Evolutionary conservation across 2,329 filamentous ascomycete genomes (phyloP).

Genomic region (Trichoderma sp.): DNA sequence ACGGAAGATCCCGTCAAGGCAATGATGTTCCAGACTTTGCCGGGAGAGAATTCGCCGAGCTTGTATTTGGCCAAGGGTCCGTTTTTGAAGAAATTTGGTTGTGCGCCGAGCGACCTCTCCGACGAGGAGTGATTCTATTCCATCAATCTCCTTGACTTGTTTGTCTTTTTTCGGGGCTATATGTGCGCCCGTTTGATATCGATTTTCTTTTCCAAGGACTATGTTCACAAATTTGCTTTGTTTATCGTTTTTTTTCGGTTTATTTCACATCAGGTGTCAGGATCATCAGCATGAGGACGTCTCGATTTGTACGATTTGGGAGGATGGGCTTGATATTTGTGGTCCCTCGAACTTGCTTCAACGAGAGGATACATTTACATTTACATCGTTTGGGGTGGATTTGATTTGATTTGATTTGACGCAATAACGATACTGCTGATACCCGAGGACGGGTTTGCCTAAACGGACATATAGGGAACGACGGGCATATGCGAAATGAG

Average conservation of each 20-base stretch:
- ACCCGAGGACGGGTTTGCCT: background rate
- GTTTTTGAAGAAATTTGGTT: slow-evolving; percentile 46
- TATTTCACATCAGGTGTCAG: background rate
- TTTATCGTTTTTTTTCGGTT: background rate
- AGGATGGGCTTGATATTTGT: background rate
- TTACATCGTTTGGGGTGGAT: background rate
- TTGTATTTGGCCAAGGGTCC: slow-evolving; percentile 47
- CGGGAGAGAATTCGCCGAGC: slow-evolving; percentile 46
- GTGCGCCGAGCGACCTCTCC: background rate
- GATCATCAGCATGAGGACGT: background rate
- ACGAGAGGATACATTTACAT: background rate
- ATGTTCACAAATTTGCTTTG: background rate
- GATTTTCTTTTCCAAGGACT: background rate
- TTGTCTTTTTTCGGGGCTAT: background rate
- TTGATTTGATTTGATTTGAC: background rate
- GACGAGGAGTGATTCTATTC: background rate
- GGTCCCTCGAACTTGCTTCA: background rate
- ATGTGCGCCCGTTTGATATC: background rate
- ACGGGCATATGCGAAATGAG: background rate
- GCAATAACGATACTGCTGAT: background rate
- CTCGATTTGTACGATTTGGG: background rate
- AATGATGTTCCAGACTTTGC: slow-evolving; percentile 49
- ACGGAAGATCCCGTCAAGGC: slow-evolving; percentile 40
- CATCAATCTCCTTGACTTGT: background rate
- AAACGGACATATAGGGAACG: background rate